Conservation (phyloP, 2,329 filamentous ascomycete genomes). For the Cladosporium austrohemisphaericum region DNA sequence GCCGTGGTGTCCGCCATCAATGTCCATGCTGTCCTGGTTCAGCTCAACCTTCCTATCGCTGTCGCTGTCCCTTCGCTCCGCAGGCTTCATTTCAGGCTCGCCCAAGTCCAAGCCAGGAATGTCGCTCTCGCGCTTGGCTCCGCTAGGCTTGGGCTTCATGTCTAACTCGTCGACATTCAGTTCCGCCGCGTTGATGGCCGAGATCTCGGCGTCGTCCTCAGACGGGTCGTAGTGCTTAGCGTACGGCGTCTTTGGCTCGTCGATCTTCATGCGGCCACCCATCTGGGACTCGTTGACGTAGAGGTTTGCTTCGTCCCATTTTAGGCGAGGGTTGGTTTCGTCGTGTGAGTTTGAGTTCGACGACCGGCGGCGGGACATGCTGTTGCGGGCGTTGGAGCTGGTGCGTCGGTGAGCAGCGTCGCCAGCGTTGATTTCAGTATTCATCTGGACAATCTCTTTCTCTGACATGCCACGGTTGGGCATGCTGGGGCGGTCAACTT, state of each 20-base stretch:
- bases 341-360: conserved; percentile 41
- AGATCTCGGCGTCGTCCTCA: conserved; percentile 77
- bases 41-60: conserved; percentile 79
- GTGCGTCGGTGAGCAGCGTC: conserved; percentile 68
- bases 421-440: conserved; percentile 91
- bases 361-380: conserved; percentile 70
- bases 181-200: conserved; percentile 64
- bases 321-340: conserved; percentile 62
- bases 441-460: conserved; percentile 88
- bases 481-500: conserved; percentile 37
- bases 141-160: conserved; percentile 41
- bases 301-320: conserved; percentile 98
- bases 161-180: conserved; percentile 67
- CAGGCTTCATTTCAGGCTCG: conserved; percentile 68
- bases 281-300: conserved; percentile 97
- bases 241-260: conserved; percentile 96
- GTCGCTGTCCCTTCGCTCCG: conserved; percentile 34
- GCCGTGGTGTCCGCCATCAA: conserved; percentile 52
- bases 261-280: conserved; percentile 96
- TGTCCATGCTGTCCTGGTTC: conserved; percentile 46
- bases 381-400: conserved; percentile 69
- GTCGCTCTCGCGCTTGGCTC: conserved; percentile 60
- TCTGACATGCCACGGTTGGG: conserved; percentile 57
- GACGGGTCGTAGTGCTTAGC: conserved; percentile 85
- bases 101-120: conserved; percentile 91